A percentile compares a stretch with the other conserved stretches of the same genome.
Conservation (phyloP, 176 grass and related monocot genomes). For the Oryza punctata region DNA sequence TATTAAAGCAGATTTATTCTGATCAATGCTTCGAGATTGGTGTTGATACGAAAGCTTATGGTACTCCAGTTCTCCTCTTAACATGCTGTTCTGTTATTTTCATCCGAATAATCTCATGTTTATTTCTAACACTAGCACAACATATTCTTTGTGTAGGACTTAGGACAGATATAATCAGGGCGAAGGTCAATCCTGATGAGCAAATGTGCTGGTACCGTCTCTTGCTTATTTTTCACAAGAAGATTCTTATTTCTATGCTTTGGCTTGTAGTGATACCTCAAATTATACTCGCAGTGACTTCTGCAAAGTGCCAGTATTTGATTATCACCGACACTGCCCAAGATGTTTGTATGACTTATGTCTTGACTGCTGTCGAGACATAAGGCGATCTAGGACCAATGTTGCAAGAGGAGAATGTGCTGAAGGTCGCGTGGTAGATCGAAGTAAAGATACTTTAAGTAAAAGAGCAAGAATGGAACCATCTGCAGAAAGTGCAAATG, state of each 20-base stretch:
- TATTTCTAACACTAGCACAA: constrained; percentile 30
- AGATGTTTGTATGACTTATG: constrained; percentile 88
- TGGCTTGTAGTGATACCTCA: constrained; percentile 16
- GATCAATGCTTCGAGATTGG: constrained; percentile 94
- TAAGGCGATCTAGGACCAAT: constrained; percentile 54
- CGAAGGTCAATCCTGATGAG: constrained; percentile 83
- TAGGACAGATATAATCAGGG: constrained; percentile 81
- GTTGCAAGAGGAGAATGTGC: constrained; percentile 37
- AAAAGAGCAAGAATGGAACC: constrained; percentile 42
- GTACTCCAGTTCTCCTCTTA: constrained; percentile 47
- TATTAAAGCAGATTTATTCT: constrained; percentile 79
- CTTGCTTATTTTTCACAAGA: constrained; percentile 25
- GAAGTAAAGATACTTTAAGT: constrained; percentile 46
- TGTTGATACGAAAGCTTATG: constrained; percentile 79
- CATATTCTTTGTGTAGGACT: constrained; percentile 55
- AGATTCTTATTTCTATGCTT: constrained; percentile 12
- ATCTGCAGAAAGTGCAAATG: constrained; percentile 38
- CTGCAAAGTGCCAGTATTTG: constrained; percentile 85
- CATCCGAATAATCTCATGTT: constrained; percentile 20
- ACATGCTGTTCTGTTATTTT: constrained; percentile 6
- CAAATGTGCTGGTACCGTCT: constrained; percentile 90
- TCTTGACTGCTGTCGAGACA: constrained; percentile 79
- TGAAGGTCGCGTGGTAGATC: constrained; percentile 40
- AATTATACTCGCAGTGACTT: constrained; percentile 71
- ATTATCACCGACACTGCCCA: constrained; percentile 93